Conservation (phyloP, 1,139 yeast species). For the Candida tropicalis region DNA sequence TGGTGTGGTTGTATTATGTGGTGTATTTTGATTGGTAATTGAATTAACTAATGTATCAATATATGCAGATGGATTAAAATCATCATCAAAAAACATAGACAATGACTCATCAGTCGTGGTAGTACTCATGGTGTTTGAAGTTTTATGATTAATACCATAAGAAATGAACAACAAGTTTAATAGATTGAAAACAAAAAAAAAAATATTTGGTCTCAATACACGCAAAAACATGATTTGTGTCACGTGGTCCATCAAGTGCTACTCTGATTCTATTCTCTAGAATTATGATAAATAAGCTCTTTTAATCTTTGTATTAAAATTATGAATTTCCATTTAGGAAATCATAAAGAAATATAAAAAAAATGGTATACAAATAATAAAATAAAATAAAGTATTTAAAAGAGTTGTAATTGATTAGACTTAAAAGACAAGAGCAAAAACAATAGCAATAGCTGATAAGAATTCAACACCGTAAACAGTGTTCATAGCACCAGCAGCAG, state of each 20-base stretch:
- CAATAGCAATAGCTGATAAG: conserved; percentile 4
- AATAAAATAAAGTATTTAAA: no score
- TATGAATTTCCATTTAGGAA: no score
- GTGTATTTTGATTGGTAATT: conserved; percentile 19
- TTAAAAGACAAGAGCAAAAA: conserved; percentile 4
- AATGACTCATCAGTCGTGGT: conserved; percentile 19
- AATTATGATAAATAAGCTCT: no score
- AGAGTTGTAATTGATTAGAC: no score
- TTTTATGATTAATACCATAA: no score
- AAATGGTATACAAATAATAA: no score
- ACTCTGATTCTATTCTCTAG: no score
- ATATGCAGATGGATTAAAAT: conserved; percentile 39
- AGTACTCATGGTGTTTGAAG: not conserved
- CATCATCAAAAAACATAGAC: conserved; percentile 45
- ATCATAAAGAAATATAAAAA: no score
- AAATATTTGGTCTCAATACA: no score
- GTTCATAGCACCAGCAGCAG: conserved; percentile 5
- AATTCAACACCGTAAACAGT: conserved; percentile 7
- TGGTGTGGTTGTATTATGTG: conserved; percentile 17
- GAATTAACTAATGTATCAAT: conserved; percentile 41
- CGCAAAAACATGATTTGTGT: no score
- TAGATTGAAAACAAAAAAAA: not conserved
- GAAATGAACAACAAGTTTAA: not conserved
- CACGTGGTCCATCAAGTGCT: no score
- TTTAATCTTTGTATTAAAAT: no score